These are phyloP conservation scores for Alternaria consortialis DNA, from an alignment of 2,329 filamentous ascomycete species.

Conservation along the genomic window DNA sequence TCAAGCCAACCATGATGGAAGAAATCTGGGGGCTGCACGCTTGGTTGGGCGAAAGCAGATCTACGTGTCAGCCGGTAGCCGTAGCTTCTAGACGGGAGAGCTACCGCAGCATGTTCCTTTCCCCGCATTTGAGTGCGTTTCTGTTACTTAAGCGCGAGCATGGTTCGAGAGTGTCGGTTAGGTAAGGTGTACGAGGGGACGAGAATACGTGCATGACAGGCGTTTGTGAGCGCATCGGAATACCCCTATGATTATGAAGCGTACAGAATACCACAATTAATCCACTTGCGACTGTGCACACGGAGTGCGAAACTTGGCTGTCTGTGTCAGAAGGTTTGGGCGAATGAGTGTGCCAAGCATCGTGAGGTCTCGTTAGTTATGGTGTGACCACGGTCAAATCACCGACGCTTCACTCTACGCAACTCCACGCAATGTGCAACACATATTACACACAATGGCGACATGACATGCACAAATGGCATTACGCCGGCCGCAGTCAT, in stretches of 20 bases:
- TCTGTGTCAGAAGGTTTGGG: neutral
- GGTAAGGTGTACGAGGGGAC: constrained; percentile 28
- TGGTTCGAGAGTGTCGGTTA: constrained; percentile 17
- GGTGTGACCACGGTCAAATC: constrained; percentile 26
- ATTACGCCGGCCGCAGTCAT: neutral
- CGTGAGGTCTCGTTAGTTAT: constrained; percentile 35
- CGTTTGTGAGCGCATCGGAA: constrained; percentile 47
- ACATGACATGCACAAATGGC: constrained; percentile 22
- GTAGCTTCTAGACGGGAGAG: constrained; percentile 34
- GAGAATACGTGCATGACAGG: constrained; percentile 39
- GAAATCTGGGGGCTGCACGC: constrained; percentile 29
- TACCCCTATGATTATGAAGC: constrained; percentile 45
- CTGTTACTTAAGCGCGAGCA: constrained; percentile 45
- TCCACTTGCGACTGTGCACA: constrained; percentile 7
- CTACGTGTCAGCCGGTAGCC: constrained; percentile 37
- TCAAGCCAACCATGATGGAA: constrained; percentile 30
- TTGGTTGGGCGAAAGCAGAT: constrained; percentile 28
- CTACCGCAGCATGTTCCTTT: constrained; percentile 43
- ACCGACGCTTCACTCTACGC: constrained; percentile 3
- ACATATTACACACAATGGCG: constrained; percentile 33
- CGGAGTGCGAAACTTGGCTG: neutral
- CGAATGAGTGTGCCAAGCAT: constrained; percentile 38
- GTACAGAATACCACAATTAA: constrained; percentile 25
- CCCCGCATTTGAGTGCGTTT: constrained; percentile 49
- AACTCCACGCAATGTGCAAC: constrained; percentile 25